A percentile compares a stretch with the other conserved stretches of the same genome.
These are phyloP conservation scores for Patellaria atrata DNA, from an alignment of 495 filamentous ascomycete species.

Conservation along the genomic window DNA sequence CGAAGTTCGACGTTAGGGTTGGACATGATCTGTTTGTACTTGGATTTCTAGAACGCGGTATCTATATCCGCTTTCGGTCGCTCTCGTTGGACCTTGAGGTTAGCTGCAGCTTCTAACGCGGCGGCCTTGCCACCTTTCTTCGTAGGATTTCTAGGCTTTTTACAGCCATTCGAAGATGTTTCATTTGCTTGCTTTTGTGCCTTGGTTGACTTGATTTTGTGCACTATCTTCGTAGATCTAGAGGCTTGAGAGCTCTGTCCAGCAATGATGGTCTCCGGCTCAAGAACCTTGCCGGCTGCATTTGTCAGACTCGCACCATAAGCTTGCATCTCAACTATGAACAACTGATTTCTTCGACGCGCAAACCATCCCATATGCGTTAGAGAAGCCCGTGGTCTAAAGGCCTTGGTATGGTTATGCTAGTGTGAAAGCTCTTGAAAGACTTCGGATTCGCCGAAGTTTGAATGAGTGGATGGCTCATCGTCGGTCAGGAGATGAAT, in stretches of 20 bases:
- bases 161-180: slow-evolving; percentile 7
- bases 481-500: slow-evolving; percentile 31
- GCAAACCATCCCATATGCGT: slow-evolving; percentile 23
- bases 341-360: slow-evolving; percentile 34
- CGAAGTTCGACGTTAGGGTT: not conserved
- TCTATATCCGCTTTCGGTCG: slow-evolving; percentile 11
- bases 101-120: slow-evolving; percentile 23
- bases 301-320: slow-evolving; percentile 63
- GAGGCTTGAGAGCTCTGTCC: slow-evolving; percentile 5
- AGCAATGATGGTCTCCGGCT: slow-evolving; percentile 45
- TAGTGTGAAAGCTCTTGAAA: slow-evolving; percentile 50
- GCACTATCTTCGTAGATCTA: not conserved
- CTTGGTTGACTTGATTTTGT: not conserved
- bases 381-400: no score
- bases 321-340: slow-evolving; percentile 45
- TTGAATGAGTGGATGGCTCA: slow-evolving; percentile 15
- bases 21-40: slow-evolving; percentile 13
- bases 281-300: slow-evolving; percentile 43
- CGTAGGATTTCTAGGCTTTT: slow-evolving; percentile 9
- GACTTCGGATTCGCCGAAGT: slow-evolving; percentile 22
- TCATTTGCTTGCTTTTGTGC: not conserved
- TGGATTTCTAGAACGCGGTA: slow-evolving; percentile 17
- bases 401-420: slow-evolving; percentile 52
- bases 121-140: slow-evolving; percentile 24
- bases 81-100: slow-evolving; percentile 22